Percentiles rank a stretch among this genome's conserved stretches.
These are phyloP conservation scores for Globisporangium viniferum DNA, from an alignment of 352 stramenopile genomes.

Conservation along the genomic window DNA sequence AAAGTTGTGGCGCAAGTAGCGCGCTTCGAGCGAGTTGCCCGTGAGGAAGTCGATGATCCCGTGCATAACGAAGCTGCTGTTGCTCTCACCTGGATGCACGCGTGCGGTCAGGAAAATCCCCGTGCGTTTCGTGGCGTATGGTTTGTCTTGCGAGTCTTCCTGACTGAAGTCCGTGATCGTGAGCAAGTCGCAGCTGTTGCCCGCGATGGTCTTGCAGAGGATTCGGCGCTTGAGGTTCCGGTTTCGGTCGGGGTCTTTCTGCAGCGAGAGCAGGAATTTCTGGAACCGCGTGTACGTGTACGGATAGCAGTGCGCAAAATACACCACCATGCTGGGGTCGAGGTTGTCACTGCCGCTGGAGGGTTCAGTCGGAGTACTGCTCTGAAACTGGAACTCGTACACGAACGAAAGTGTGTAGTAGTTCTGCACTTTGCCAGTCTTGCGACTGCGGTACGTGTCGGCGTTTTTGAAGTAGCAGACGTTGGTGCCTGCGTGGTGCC, in stretches of 20 bases:
- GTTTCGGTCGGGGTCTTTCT: conserved; percentile 49
- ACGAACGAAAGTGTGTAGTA: conserved; percentile 82
- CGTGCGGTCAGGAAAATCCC: conserved; percentile 79
- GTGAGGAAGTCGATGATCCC: conserved; percentile 88
- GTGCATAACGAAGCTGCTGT: conserved; percentile 88
- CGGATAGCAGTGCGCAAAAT: conserved; percentile 82
- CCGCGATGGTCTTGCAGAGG: conserved; percentile 80
- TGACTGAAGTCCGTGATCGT: conserved; percentile 84
- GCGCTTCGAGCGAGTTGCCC: conserved; percentile 57
- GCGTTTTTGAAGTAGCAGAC: conserved; percentile 85
- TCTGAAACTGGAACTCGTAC: conserved; percentile 40
- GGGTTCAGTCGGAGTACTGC: neutral
- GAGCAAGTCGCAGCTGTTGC: conserved; percentile 86
- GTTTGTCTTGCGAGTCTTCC: conserved; percentile 36
- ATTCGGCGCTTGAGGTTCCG: conserved; percentile 52
- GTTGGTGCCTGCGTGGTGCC: conserved; percentile 65
- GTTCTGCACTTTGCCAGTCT: conserved; percentile 41
- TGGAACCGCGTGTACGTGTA: conserved; percentile 85
- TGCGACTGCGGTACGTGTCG: conserved; percentile 57
- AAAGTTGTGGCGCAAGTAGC: conserved; percentile 74
- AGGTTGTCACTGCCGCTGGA: neutral
- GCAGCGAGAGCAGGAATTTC: conserved; percentile 41
- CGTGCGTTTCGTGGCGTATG: conserved; percentile 25
- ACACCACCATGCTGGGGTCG: conserved; percentile 26
- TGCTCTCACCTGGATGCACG: conserved; percentile 89